Evolutionary conservation across 169 alveolate species (phyloP), one percentile per base, ranked within the genome.

Genomic region (Plasmodium fragile): DNA sequence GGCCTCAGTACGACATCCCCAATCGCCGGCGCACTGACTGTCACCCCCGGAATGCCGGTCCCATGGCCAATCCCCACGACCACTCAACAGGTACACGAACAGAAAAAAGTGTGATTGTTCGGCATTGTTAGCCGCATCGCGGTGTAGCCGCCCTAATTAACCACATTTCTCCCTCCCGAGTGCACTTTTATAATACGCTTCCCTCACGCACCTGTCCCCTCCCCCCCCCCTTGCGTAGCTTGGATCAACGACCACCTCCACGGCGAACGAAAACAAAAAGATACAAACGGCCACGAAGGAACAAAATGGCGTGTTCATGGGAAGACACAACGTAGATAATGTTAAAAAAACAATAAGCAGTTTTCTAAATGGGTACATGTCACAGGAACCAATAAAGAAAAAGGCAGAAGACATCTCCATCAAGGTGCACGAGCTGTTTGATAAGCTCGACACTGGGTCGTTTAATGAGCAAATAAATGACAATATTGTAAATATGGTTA

Each of bases 1-100:
- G 94, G 96, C 1, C 8, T 78, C 22, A 75, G 81, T 30, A 95
- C 96, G 25, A 96, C 98, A 7, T 98, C 98, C 28, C 98, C 98
- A 4, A 96, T 96, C 2, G 98, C 98, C 5, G 98, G 96, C 4
- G 98, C 98, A 4, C 84, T 95, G 30, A 97, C 97, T 5, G 95
- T 97, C 92, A 92, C 96, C 49, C 98, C 98, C 2, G 98, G 98
- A 32, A 97, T 97, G 98, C 98, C 98, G 4, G 97, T 97, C 41
- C 98, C 98, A 16, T 97, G 98, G 98, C 98, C 98, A 36, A 82
- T 96, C n/a, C 98, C 98, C 52, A 97, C 98, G 25, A 97, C 98
- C 11, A 96, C 98, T 0, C 98, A 97, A 84, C 98, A 97, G 78
- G 94, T 94, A 92, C 83, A 59, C 36, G n/a, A n/a, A n/a, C n/a